phyloP scores from a whole-genome alignment of 768 basidiomycete species.

The Boletus subcaerulescens region DNA sequence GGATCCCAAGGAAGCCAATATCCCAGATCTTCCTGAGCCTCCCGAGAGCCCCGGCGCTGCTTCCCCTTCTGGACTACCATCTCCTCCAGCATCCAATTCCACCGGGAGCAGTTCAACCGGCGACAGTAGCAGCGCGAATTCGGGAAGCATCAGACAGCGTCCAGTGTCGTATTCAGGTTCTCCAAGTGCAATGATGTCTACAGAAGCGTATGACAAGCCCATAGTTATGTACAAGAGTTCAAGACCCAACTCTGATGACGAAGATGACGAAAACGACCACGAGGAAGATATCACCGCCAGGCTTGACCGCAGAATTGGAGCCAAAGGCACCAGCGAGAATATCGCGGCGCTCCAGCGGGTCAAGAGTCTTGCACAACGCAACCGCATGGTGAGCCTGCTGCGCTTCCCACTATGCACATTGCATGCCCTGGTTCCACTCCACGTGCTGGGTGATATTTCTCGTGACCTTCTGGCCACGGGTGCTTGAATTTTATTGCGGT shows the following conservation, averaged over 20 bases:
- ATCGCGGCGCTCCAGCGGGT: conserved; percentile 62
- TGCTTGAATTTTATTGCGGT: neutral
- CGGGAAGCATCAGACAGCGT: conserved; percentile 39
- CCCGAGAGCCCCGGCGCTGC: conserved; percentile 55
- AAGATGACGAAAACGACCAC: conserved; percentile 48
- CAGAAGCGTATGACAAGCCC: conserved; percentile 38
- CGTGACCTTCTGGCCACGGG: conserved; percentile 6
- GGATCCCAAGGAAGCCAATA: conserved; percentile 35
- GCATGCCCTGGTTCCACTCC: conserved; percentile 28
- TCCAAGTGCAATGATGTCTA: conserved; percentile 36
- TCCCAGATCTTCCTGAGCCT: conserved; percentile 71
- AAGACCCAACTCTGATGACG: conserved; percentile 39
- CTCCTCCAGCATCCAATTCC: conserved; percentile 83
- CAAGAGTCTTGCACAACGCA: conserved; percentile 66
- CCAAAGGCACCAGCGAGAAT: conserved; percentile 49
- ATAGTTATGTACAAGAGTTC: conserved; percentile 26
- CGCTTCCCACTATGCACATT: conserved; percentile 22
- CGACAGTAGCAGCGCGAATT: conserved; percentile 46
- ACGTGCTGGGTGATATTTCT: conserved; percentile 29
- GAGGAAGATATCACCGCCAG: conserved; percentile 67
- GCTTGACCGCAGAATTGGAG: conserved; percentile 37
- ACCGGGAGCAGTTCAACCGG: conserved; percentile 78
- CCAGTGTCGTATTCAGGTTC: conserved; percentile 27
- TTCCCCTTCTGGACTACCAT: conserved; percentile 68
- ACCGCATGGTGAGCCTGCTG: conserved; percentile 58